Percentiles rank a stretch among this genome's conserved stretches.
Evolutionary conservation across 768 basidiomycete genomes (phyloP).

Genomic region (Tylopilus vinaceipallidus): DNA sequence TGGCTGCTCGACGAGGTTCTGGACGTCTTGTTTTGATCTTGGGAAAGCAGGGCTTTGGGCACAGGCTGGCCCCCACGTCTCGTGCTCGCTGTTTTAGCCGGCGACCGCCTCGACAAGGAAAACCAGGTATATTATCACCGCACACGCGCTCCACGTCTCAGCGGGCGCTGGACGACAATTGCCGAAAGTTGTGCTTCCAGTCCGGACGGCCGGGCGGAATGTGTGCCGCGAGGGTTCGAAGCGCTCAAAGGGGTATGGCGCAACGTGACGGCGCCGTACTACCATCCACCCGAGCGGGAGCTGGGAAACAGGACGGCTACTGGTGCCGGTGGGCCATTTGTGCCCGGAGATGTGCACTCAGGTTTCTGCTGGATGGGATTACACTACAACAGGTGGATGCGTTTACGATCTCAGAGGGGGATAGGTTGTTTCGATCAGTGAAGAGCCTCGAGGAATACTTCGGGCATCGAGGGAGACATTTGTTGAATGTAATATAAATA

Average conservation of each 20-base stretch:
- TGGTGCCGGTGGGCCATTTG: neutral
- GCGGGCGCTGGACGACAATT: conserved; percentile 38
- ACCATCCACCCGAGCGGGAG: neutral
- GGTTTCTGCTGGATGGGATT: conserved; percentile 13
- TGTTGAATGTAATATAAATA: too few species aligned
- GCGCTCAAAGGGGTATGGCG: conserved; percentile 29
- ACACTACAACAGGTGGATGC: conserved; percentile 4
- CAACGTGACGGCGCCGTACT: conserved; percentile 14
- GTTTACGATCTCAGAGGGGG: conserved; percentile 9
- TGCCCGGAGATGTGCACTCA: conserved; percentile 15
- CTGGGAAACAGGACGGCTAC: neutral
- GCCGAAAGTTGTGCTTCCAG: conserved; percentile 19
- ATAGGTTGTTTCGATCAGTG: conserved; percentile 12
- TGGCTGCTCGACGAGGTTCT: too few species aligned
- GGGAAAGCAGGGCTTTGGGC: too few species aligned
- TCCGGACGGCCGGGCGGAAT: conserved; percentile 24
- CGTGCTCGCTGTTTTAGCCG: too few species aligned
- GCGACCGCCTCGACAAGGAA: too few species aligned
- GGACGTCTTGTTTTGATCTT: too few species aligned
- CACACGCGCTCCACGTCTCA: conserved; percentile 35
- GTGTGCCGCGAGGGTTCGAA: conserved; percentile 17
- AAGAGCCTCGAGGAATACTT: conserved; percentile 18
- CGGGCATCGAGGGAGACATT: neutral
- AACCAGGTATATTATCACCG: too few species aligned
- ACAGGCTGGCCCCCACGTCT: too few species aligned